Evolutionary conservation across 1,284 basidiomycete genomes (phyloP).

Genomic region (Cryptococcus wingfieldii): DNA sequence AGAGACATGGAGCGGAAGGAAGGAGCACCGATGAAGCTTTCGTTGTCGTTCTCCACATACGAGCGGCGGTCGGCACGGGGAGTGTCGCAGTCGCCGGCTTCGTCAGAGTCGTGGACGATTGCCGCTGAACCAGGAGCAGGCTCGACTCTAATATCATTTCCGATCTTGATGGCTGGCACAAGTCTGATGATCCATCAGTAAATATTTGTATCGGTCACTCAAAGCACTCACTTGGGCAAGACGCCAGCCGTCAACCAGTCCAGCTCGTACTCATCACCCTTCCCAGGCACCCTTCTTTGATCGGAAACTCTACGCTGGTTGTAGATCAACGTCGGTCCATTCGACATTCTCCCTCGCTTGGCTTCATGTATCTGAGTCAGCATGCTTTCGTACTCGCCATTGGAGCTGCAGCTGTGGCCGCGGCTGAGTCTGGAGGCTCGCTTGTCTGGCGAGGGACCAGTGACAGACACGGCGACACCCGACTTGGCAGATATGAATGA

Average conservation of each 20-base stretch:
- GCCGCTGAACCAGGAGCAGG: constrained; percentile 9
- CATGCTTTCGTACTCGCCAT: not conserved
- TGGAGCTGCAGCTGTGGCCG: not conserved
- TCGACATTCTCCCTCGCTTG: constrained; percentile 26
- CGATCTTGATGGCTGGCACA: constrained; percentile 22
- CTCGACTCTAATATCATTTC: constrained; percentile 16
- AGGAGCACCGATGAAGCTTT: constrained; percentile 2
- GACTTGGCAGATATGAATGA: constrained; percentile 6
- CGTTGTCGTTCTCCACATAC: not conserved
- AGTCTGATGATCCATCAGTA: constrained; percentile 8
- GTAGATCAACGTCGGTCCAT: constrained; percentile 23
- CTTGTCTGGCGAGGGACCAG: constrained; percentile 12
- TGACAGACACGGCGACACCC: constrained; percentile 10
- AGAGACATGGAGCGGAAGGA: constrained; percentile 7
- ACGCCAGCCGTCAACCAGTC: constrained; percentile 32
- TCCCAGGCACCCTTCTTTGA: not conserved
- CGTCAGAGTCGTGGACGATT: not conserved
- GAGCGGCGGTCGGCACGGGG: not conserved
- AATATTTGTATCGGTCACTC: not conserved
- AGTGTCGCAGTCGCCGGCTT: not conserved
- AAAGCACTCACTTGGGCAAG: constrained; percentile 22
- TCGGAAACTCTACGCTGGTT: constrained; percentile 2
- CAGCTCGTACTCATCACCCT: constrained; percentile 18
- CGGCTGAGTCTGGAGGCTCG: constrained; percentile 1
- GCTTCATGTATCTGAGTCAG: constrained; percentile 24